phyloP scores from a whole-genome alignment of 2,329 filamentous ascomycete species.

The Penicillium griseofulvum region DNA sequence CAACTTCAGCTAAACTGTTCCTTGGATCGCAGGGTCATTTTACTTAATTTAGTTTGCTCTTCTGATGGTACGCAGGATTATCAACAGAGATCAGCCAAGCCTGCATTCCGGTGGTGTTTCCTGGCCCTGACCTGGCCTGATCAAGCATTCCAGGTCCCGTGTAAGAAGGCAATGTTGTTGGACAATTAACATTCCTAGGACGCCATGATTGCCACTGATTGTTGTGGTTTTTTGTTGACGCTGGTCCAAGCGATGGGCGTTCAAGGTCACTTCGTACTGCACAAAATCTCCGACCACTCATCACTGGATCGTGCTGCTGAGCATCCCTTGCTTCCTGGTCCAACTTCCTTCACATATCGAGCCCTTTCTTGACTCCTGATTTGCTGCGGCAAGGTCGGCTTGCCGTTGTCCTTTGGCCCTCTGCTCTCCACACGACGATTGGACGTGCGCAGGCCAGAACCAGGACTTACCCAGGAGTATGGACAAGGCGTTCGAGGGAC shows the following conservation, averaged over 20 bases:
- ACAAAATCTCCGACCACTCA: constrained; percentile 37
- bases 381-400: constrained; percentile 37
- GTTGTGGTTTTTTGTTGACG: constrained; percentile 25
- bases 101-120: constrained; percentile 34
- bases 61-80: constrained; percentile 12
- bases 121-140: constrained; percentile 21
- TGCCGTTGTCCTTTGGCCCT: constrained; percentile 28
- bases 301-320: constrained; percentile 37
- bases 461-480: constrained; percentile 33
- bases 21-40: constrained; percentile 11
- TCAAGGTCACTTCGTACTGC: constrained; percentile 24
- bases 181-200: constrained; percentile 33
- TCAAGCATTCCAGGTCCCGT: constrained; percentile 32
- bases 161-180: constrained; percentile 24
- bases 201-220: constrained; percentile 31
- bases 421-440: constrained; percentile 29
- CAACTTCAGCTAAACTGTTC: constrained; percentile 7
- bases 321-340: constrained; percentile 36
- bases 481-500: constrained; percentile 39
- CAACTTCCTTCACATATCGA: constrained; percentile 31
- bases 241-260: constrained; percentile 17
- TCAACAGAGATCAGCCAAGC: constrained; percentile 15
- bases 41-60: constrained; percentile 22
- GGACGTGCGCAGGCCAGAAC: constrained; percentile 32
- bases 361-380: constrained; percentile 38